Conservation (phyloP, 805 yeast genomes). For the Cyberlindnera amylophila region DNA sequence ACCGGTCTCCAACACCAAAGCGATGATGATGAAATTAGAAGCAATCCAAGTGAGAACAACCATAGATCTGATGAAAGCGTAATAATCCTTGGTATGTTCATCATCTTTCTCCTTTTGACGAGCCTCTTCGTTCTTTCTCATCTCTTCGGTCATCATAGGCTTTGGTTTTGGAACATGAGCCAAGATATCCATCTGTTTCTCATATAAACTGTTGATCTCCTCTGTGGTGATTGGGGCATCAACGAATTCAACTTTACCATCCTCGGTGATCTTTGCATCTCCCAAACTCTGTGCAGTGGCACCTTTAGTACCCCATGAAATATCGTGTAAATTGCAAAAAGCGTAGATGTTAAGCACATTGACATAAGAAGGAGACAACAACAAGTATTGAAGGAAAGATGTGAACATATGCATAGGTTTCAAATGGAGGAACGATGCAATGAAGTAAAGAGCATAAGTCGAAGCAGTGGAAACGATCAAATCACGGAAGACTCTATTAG, state of each 20-base stretch:
- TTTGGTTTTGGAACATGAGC: conserved; percentile 32
- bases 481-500: conserved; percentile 76
- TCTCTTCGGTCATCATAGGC: conserved; percentile 28
- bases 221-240: conserved; percentile 71
- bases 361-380: conserved; percentile 84
- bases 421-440: conserved; percentile 75
- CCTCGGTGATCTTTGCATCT: conserved; percentile 66
- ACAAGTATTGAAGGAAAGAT: conserved; percentile 75
- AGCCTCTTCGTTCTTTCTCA: conserved; percentile 30
- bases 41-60: conserved; percentile 90
- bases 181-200: conserved; percentile 57
- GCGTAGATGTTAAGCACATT: conserved; percentile 92
- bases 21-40: conserved; percentile 77
- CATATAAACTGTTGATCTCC: conserved; percentile 75
- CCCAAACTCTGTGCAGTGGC: conserved; percentile 75
- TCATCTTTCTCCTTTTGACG: conserved; percentile 33
- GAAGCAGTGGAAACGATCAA: conserved; percentile 80
- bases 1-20: conserved; percentile 80
- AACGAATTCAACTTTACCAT: conserved; percentile 58
- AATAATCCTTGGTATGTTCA: conserved; percentile 72
- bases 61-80: conserved; percentile 84
- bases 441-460: conserved; percentile 75
- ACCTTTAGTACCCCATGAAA: conserved; percentile 97
- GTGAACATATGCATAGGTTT: conserved; percentile 95
- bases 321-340: conserved; percentile 92